Evolutionary conservation across 306 rosid genomes (phyloP).

Genomic region (Ceratonia siliqua): DNA sequence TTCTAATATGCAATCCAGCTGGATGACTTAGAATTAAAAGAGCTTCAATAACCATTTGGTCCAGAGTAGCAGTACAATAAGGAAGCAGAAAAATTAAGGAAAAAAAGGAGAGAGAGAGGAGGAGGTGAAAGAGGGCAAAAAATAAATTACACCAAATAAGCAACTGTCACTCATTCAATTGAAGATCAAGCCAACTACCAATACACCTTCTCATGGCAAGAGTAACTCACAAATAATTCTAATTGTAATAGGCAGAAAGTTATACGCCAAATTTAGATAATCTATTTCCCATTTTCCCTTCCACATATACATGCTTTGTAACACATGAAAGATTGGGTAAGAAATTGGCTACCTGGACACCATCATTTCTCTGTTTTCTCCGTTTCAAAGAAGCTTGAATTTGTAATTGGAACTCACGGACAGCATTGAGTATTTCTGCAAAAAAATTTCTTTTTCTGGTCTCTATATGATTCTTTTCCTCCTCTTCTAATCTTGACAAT

Average conservation of each 20-base stretch:
- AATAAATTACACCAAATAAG: slow-evolving; percentile 1
- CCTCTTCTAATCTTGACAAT: slow-evolving; percentile 85
- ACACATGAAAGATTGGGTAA: slow-evolving; percentile 25
- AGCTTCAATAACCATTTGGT: background rate
- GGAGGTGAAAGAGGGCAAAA: background rate
- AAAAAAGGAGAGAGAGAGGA: background rate
- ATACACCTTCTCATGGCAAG: slow-evolving; percentile 8
- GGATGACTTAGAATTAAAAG: background rate
- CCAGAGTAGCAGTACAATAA: background rate
- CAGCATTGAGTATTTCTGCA: slow-evolving; percentile 83
- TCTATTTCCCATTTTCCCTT: slow-evolving; percentile 6
- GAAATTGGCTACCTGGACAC: slow-evolving; percentile 60
- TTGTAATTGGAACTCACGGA: slow-evolving; percentile 96
- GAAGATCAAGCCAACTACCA: background rate
- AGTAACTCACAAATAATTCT: background rate
- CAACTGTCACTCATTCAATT: background rate
- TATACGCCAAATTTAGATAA: background rate
- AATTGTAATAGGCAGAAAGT: slow-evolving; percentile 4
- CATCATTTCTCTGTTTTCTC: slow-evolving; percentile 91
- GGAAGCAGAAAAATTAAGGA: background rate
- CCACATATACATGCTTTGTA: slow-evolving; percentile 13
- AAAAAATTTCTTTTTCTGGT: slow-evolving; percentile 91
- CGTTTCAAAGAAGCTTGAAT: slow-evolving; percentile 89
- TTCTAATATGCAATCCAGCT: background rate
- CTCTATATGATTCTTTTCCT: slow-evolving; percentile 80